Evolutionary conservation across 495 filamentous ascomycete species (phyloP), one percentile per base, ranked within the genome.

Genomic region (Xylaria palmicola): DNA sequence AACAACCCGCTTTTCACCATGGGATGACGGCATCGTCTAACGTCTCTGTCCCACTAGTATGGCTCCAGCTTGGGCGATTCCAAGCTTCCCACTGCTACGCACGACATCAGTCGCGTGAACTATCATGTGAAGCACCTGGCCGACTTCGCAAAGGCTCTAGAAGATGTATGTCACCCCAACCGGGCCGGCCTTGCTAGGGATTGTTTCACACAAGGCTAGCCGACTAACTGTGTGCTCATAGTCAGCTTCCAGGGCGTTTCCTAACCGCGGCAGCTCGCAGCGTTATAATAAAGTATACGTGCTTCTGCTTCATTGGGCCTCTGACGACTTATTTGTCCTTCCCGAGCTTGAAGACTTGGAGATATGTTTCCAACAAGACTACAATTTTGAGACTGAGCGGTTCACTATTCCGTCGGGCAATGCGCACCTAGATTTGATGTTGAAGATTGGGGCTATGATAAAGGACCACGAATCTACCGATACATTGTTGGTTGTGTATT

Each of bases 291-390:
- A 80, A 49, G 82, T 85, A 19, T 75, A 77, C 39, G 78, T 71
- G 10, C 62, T 85, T 45, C 75, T 84, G 63, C 68, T 85, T 20
- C 79, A 81, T 66, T 85, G 83, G 83, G 74, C 75, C 39, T 79
- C 75, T 45, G 82, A 84, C 54, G 81, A 84, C 62, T 65, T 84
- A 53, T 80, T 81, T 52, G 78, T 83, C 17, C 67, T 80, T 1
- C 78, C 75, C 22, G 80, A 83, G 68, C 70, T 83, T 27, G 73
- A 79, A 62, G 77, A 81, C 19, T 64, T 85, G 41, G 76, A 78
- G 43, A 74, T 73, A 43, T 79, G 81, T 48, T 63, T 85, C n/a
- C 72, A 71, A 15, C 70, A 78, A 41, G 71, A 78, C 24, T 83
- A 83, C 63, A 65, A 61, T 62, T 84, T 78, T 56, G 68, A 74